Conservation (phyloP, 2,329 filamentous ascomycete genomes). For the Triangularia verruculosa region DNA sequence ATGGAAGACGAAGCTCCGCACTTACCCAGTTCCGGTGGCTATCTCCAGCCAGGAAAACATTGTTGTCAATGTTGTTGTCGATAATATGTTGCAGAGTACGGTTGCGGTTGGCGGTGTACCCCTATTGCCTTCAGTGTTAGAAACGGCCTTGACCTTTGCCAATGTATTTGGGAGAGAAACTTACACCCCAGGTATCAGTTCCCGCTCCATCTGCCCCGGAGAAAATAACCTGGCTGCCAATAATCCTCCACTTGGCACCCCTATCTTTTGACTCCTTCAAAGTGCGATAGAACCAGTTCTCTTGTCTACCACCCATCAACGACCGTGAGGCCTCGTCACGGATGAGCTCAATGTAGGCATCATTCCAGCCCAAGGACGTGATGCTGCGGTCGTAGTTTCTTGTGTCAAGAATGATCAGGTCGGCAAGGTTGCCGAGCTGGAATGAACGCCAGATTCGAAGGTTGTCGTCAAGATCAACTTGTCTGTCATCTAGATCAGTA, state of each 20-base stretch:
- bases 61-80: slow-evolving; percentile 67
- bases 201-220: slow-evolving; percentile 34
- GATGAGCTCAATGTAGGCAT: slow-evolving; percentile 61
- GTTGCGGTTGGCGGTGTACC: slow-evolving; percentile 70
- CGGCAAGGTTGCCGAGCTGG: slow-evolving; percentile 61
- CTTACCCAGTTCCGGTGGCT: slow-evolving; percentile 60
- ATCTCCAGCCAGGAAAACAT: slow-evolving; percentile 69
- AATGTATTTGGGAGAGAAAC: background rate
- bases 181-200: slow-evolving; percentile 21
- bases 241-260: slow-evolving; percentile 65
- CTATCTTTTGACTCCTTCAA: slow-evolving; percentile 57
- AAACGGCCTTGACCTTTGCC: slow-evolving; percentile 28
- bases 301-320: slow-evolving; percentile 70
- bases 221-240: slow-evolving; percentile 72
- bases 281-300: slow-evolving; percentile 68
- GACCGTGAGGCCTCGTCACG: slow-evolving; percentile 63
- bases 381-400: slow-evolving; percentile 66
- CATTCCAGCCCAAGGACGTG: slow-evolving; percentile 53
- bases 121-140: slow-evolving; percentile 43
- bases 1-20: too few species aligned
- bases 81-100: slow-evolving; percentile 66
- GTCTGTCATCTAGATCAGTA: slow-evolving; percentile 47
- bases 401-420: slow-evolving; percentile 67
- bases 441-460: slow-evolving; percentile 68
- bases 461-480: slow-evolving; percentile 63